These are phyloP conservation scores for Tetradesmus obliquus DNA, from an alignment of 139 green algal species.

Conservation along the genomic window DNA sequence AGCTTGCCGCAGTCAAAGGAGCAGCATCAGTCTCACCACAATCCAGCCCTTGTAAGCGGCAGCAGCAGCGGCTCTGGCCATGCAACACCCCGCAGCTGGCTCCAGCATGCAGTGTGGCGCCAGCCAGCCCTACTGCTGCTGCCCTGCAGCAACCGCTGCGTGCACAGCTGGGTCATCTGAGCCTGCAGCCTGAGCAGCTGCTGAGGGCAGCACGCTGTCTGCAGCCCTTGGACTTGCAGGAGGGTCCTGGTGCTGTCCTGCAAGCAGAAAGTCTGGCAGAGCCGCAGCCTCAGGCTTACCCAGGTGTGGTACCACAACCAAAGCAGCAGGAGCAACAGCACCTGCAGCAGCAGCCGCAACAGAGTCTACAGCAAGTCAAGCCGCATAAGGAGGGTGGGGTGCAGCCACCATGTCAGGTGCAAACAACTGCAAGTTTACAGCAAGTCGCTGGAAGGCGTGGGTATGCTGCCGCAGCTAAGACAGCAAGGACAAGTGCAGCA, in stretches of 20 bases:
- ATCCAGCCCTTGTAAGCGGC: not conserved
- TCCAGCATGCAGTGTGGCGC: not conserved
- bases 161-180: not conserved
- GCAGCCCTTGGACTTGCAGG: not conserved
- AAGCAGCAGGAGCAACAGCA: constrained; percentile 11
- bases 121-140: not conserved
- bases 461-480: not conserved
- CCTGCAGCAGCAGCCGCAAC: constrained; percentile 1
- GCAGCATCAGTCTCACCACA: not conserved
- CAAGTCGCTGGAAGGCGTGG: not conserved
- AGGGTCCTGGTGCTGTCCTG: not conserved
- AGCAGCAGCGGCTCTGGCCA: not conserved
- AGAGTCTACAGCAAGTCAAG: not conserved
- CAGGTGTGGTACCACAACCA: not conserved
- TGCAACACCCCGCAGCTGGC: no score
- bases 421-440: not conserved
- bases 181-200: not conserved
- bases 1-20: not conserved
- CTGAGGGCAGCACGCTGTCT: constrained; percentile 22
- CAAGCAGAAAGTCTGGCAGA: not conserved
- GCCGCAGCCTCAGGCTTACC: constrained; percentile 5
- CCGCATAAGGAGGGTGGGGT: not conserved
- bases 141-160: not conserved
- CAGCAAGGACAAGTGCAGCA: not conserved
- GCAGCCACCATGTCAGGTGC: not conserved